A percentile compares a stretch with the other conserved stretches of the same genome.
Conservation (phyloP, 2,329 filamentous ascomycete genomes). For the Aureobasidium zeae region DNA sequence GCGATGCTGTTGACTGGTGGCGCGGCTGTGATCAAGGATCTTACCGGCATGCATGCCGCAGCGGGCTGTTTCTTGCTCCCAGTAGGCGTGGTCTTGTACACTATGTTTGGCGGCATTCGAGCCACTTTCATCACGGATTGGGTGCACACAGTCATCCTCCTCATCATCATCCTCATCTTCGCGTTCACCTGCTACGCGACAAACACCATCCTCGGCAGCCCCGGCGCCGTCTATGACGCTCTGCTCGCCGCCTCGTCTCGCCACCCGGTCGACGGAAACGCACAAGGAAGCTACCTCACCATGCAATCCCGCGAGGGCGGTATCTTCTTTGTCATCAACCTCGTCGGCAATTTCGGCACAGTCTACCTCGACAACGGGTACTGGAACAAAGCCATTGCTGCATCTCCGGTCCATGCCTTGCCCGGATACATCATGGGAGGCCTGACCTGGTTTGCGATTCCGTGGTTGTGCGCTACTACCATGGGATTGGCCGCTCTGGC, state of each 20-base stretch:
- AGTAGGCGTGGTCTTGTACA: conserved; percentile 72
- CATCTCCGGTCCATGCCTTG: conserved; percentile 72
- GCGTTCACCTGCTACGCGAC: conserved; percentile 73
- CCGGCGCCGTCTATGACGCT: conserved; percentile 67
- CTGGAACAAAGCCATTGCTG: conserved; percentile 90
- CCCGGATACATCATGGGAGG: conserved; percentile 84
- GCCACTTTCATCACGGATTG: conserved; percentile 81
- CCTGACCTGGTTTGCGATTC: conserved; percentile 85
- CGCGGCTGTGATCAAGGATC: conserved; percentile 59
- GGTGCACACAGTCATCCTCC: conserved; percentile 73
- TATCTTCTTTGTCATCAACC: conserved; percentile 77
- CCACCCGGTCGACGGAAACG: conserved; percentile 73
- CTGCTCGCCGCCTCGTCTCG: conserved; percentile 56
- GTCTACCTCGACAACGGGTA: conserved; percentile 43
- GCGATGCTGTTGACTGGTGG: conserved; percentile 84
- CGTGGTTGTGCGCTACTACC: conserved; percentile 80
- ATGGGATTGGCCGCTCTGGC: conserved; percentile 77
- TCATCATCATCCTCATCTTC: conserved; percentile 80
- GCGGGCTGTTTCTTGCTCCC: conserved; percentile 80
- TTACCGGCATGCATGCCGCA: conserved; percentile 66
- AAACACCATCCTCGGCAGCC: conserved; percentile 62
- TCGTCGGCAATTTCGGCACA: conserved; percentile 76
- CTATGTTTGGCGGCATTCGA: conserved; percentile 67
- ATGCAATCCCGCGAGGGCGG: conserved; percentile 74
- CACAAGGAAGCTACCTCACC: conserved; percentile 73